Evolutionary conservation across 495 filamentous ascomycete species (phyloP).

Genomic region (Hyaloscypha finlandica): DNA sequence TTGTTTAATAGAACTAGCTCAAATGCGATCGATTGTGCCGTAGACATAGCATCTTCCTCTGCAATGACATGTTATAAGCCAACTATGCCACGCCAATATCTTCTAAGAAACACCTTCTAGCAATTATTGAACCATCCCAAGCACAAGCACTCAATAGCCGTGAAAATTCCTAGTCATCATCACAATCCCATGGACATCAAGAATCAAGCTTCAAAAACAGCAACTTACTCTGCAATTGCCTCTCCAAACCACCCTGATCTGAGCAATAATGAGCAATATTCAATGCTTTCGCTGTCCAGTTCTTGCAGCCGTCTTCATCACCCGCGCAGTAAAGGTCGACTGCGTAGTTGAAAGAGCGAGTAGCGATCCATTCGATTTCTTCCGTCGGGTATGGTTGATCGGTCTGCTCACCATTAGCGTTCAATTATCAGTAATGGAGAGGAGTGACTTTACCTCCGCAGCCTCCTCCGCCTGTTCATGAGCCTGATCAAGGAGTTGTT

Average conservation of each 20-base stretch:
- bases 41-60: neutral
- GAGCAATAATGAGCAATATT: slow-evolving; percentile 57
- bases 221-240: slow-evolving; percentile 55
- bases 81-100: neutral
- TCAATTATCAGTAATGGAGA: neutral
- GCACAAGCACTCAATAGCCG: neutral
- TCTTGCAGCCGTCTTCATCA: slow-evolving; percentile 56
- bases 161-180: neutral
- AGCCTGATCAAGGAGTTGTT: slow-evolving; percentile 60
- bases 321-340: slow-evolving; percentile 66
- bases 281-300: slow-evolving; percentile 69
- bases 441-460: slow-evolving; percentile 35
- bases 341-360: slow-evolving; percentile 72
- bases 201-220: slow-evolving; percentile 42
- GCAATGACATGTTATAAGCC: neutral
- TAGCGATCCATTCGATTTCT: slow-evolving; percentile 79
- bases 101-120: neutral
- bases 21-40: neutral
- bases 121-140: neutral
- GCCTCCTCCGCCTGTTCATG: slow-evolving; percentile 48
- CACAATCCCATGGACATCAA: slow-evolving; percentile 1
- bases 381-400: slow-evolving; percentile 59
- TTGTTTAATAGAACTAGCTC: neutral
- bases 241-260: slow-evolving; percentile 53
- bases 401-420: slow-evolving; percentile 33